Evolutionary conservation across 140 eudicot genomes (phyloP), one percentile per base, ranked within the genome.

Genomic region (Senecio squalidus): DNA sequence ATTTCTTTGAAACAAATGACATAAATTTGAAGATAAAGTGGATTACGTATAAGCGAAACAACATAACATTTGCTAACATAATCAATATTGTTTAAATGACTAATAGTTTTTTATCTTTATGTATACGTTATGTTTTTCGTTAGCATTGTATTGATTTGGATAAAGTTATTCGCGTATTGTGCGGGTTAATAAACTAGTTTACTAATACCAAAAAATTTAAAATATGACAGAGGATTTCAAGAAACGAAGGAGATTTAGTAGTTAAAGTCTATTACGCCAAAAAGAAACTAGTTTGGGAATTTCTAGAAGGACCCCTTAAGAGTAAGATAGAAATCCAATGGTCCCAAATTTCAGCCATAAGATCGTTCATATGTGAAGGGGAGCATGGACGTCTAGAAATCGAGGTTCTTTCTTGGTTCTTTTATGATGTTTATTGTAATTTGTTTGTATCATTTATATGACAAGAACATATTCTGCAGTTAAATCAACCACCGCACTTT

Each of bases 231-330:
- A 25, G 76, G 11, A 28, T 36, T n/a, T 74, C 94, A 13, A 78
- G 33, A 49, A 43, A 89, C 21, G 85, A 85, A 69, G 94, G 90
- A 17, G 89, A 90, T 36, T 59, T 90, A 29, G 70, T 74, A 2
- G 95, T 78, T 3, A 90, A 90, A 51, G 51, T 84, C 16, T 90
- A 82, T 41, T 90, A 69, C 34, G 79, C 80, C 0, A 85, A 85
- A 66, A 76, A 70, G 57, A 85, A 83, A 53, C 27, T 90, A 13
- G 97, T 90, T n/a, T 90, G 97, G 97, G 97, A 90, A 63, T 60
- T 80, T 52, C 30, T 90, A 2, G 85, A 83, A 8, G 95, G 97
- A 2, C 78, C 74, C 5, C 33, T 90, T 4, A 90, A 90, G 85
- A 82, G 66, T 4, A 90, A 90, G 78, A 71, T 90, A 23, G 97